A percentile compares a stretch with the other conserved stretches of the same genome.
Evolutionary conservation across 768 basidiomycete species (phyloP).

Genomic region (Mycena crocata): DNA sequence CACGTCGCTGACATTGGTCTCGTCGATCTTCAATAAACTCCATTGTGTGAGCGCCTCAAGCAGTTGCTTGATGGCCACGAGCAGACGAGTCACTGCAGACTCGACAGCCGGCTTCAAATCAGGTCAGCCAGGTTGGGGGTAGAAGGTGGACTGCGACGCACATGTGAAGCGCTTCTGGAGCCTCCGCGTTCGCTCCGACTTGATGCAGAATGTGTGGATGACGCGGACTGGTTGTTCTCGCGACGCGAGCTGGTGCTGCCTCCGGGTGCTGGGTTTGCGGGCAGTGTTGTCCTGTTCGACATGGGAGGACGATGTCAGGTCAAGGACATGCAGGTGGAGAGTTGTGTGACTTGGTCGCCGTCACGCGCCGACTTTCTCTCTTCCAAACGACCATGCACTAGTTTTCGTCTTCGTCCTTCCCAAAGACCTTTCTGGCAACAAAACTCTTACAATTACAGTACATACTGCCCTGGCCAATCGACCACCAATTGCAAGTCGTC

Average conservation of each 20-base stretch:
- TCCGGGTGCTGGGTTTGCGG: slow-evolving; percentile 21
- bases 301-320: slow-evolving; percentile 1
- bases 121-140: slow-evolving; percentile 22
- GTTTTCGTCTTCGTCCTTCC: no score
- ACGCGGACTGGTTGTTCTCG: slow-evolving; percentile 60
- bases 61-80: slow-evolving; percentile 96
- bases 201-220: slow-evolving; percentile 60
- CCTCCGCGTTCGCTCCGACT: slow-evolving; percentile 55
- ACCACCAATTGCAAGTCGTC: no score
- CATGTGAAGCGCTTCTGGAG: slow-evolving; percentile 50
- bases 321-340: background rate
- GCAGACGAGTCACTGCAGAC: slow-evolving; percentile 89
- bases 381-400: no score
- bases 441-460: no score
- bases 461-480: no score
- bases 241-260: slow-evolving; percentile 53
- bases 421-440: no score
- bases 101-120: slow-evolving; percentile 79
- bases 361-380: background rate
- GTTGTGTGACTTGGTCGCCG: background rate
- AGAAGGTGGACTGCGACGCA: slow-evolving; percentile 37
- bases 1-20: slow-evolving; percentile 91
- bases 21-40: slow-evolving; percentile 79
- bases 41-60: slow-evolving; percentile 90
- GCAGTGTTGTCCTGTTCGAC: slow-evolving; percentile 20